Evolutionary conservation across 208 protist species (phyloP).

Genomic region (Naegleria fowleri): DNA sequence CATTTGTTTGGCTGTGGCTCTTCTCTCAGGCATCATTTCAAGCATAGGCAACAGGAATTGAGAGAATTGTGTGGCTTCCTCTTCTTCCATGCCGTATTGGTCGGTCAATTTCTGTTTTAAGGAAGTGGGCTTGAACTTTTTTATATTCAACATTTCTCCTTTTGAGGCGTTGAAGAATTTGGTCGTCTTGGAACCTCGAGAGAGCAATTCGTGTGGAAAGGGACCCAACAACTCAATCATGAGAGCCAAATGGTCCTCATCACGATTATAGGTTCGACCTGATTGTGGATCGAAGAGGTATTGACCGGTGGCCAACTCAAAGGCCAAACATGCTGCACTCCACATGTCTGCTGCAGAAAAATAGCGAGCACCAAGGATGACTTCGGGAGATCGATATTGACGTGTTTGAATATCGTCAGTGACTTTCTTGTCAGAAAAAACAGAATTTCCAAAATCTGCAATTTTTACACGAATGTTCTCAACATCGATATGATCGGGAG

Average conservation of each 20-base stretch:
- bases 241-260: slow-evolving; percentile 78
- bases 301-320: slow-evolving; percentile 83
- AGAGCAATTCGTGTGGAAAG: slow-evolving; percentile 48
- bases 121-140: slow-evolving; percentile 59
- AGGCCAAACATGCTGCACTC: slow-evolving; percentile 84
- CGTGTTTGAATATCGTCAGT: slow-evolving; percentile 83
- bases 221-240: slow-evolving; percentile 85
- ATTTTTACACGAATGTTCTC: slow-evolving; percentile 66
- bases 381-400: slow-evolving; percentile 82
- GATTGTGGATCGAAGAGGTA: slow-evolving; percentile 85
- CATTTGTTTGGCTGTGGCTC: slow-evolving; percentile 62
- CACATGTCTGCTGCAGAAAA: slow-evolving; percentile 78
- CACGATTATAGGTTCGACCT: slow-evolving; percentile 61
- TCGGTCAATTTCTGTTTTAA: slow-evolving; percentile 67
- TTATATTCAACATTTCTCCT: slow-evolving; percentile 52
- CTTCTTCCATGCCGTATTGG: slow-evolving; percentile 76
- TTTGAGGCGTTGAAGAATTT: slow-evolving; percentile 66
- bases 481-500: slow-evolving; percentile 45
- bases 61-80: slow-evolving; percentile 78
- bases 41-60: slow-evolving; percentile 91
- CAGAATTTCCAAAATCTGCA: slow-evolving; percentile 97
- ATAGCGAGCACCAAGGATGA: slow-evolving; percentile 70
- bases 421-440: slow-evolving; percentile 93
- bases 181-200: slow-evolving; percentile 34
- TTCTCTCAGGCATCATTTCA: slow-evolving; percentile 65